Evolutionary conservation across 2,329 filamentous ascomycete genomes (phyloP), one percentile per base, ranked within the genome.

Genomic region (Pleurostoma richardsiae): DNA sequence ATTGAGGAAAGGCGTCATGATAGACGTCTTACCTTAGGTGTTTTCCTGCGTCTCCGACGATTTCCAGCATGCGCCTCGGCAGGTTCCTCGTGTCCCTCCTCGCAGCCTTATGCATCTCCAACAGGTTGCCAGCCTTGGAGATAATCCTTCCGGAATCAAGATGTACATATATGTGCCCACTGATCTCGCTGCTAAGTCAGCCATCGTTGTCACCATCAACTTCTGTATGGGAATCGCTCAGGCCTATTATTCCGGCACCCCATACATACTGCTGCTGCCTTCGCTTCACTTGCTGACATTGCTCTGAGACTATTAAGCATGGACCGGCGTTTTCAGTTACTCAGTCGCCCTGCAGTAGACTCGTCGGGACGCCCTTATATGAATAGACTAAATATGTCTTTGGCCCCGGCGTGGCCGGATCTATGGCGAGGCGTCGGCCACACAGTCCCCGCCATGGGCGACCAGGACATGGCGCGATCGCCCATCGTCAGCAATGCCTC

Each of bases 221-320:
- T 80, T 76, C 62, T 83, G 80, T 62, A 67, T 63, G 27, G 79
- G 79, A 7, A 75, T 72, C 1, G 79, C 74, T 1, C n/a, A 8
- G 33, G 33, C 33, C 8, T 49, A 41, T n/a, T 49, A 42, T 27
- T 47, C 41, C n/a, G 48, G 45, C 45, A 49, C 48, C 11, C 44
- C 41, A 28, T n/a, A 36, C n/a, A 36, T 36, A n/a, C 8, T n/a
- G 33, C 8, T 36, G 33, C 33, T 8, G 33, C 8, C 33, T 8
- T 8, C 33, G n/a, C 8, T n/a, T 36, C 33, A n/a, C 8, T 36
- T n/a, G 33, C 33, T 36, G n/a, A 36, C n/a, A 36, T 55, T 65
- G 65, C 51, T 58, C 60, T 45, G 70, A 73, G 55, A 63, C 64
- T 11, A 52, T 74, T 46, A 72, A 73, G 58, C 64, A 74, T 74